phyloP scores from a whole-genome alignment of 108 stramenopile genomes.

The Cylindrotheca closterium region DNA sequence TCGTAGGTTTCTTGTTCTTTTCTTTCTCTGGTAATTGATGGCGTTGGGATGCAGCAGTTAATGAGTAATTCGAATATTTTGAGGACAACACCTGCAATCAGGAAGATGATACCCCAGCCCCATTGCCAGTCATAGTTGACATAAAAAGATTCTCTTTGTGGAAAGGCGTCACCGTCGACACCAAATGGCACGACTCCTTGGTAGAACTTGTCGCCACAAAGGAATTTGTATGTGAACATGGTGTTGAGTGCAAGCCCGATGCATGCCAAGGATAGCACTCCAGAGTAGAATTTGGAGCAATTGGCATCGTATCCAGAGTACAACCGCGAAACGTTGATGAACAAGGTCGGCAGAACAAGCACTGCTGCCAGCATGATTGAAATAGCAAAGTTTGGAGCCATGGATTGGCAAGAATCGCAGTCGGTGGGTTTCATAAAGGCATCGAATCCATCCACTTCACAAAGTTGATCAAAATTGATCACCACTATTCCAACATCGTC shows the following conservation, averaged over 20 bases:
- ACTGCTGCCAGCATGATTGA: slow-evolving; percentile 26
- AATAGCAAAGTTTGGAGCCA: slow-evolving; percentile 17
- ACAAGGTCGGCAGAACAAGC: slow-evolving; percentile 29
- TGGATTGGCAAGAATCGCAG: slow-evolving; percentile 26
- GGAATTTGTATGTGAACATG: slow-evolving; percentile 18
- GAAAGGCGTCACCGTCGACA: neutral
- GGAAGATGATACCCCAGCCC: slow-evolving; percentile 25
- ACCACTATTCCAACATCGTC: slow-evolving; percentile 4
- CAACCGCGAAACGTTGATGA: slow-evolving; percentile 29
- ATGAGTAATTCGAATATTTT: slow-evolving; percentile 30
- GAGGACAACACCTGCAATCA: slow-evolving; percentile 22
- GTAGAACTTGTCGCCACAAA: slow-evolving; percentile 25
- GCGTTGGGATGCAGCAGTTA: slow-evolving; percentile 32
- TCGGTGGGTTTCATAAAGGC: slow-evolving; percentile 22
- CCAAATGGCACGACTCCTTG: slow-evolving; percentile 15
- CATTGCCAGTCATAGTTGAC: slow-evolving; percentile 18
- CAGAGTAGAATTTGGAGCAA: slow-evolving; percentile 31
- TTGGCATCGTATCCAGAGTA: slow-evolving; percentile 44
- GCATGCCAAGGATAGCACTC: slow-evolving; percentile 18
- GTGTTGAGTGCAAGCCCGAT: slow-evolving; percentile 29
- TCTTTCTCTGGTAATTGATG: slow-evolving; percentile 24
- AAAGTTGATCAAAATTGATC: slow-evolving; percentile 36
- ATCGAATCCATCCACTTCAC: slow-evolving; percentile 22
- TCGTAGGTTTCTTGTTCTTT: slow-evolving; percentile 43
- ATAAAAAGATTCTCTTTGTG: slow-evolving; percentile 3